Percentiles rank a stretch among this genome's conserved stretches.
These are phyloP conservation scores for Aureobasidium sp. DNA, from an alignment of 2,329 filamentous ascomycete genomes.

Conservation along the genomic window DNA sequence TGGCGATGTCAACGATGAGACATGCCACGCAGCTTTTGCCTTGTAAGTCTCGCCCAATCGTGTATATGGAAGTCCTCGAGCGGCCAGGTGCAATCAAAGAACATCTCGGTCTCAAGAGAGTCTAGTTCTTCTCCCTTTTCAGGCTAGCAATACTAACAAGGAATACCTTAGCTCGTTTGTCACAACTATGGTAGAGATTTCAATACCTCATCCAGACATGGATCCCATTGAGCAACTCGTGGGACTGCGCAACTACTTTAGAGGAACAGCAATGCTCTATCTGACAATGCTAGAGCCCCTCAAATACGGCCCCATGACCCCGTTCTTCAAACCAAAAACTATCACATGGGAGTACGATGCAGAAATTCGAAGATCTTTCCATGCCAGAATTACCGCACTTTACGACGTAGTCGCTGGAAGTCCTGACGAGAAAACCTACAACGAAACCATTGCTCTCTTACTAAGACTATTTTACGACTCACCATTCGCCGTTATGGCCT, in stretches of 20 bases:
- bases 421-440: neutral
- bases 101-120: neutral
- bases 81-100: neutral
- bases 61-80: neutral
- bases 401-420: neutral
- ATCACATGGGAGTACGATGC: conserved; percentile 1
- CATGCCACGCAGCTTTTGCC: conserved; percentile 4
- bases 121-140: no score
- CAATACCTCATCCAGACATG: neutral
- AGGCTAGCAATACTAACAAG: no score
- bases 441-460: neutral
- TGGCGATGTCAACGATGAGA: neutral
- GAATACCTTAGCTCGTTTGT: neutral
- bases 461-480: neutral
- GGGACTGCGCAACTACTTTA: neutral
- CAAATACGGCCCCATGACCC: neutral
- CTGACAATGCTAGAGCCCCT: neutral
- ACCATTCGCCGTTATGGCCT: neutral
- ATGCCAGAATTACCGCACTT: neutral
- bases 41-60: neutral
- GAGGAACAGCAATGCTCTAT: neutral
- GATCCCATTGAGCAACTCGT: neutral
- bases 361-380: neutral
- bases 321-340: neutral
- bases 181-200: neutral